phyloP scores from a whole-genome alignment of 768 basidiomycete species.

The Trametopsis cervina region DNA sequence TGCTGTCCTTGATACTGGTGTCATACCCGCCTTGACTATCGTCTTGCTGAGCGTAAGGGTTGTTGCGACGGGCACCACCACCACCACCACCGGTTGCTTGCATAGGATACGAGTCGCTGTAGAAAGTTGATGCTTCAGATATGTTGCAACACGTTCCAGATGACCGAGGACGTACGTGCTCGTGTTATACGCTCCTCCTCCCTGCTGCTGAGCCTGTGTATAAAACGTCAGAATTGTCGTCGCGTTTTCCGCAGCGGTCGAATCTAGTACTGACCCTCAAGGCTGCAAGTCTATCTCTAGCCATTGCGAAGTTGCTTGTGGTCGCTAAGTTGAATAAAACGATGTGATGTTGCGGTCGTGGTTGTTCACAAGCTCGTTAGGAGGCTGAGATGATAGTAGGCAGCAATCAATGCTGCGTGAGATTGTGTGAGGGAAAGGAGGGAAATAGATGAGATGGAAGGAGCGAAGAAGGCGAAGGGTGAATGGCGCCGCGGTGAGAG shows the following conservation, averaged over 20 bases:
- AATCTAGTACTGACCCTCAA: conserved; percentile 57
- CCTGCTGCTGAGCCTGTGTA: conserved; percentile 63
- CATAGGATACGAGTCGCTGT: conserved; percentile 60
- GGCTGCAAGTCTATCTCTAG: conserved; percentile 87
- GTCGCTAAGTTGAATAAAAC: conserved; percentile 17
- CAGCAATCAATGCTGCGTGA: conserved; percentile 16
- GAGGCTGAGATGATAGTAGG: conserved; percentile 4
- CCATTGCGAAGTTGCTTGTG: conserved; percentile 40
- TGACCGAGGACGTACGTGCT: conserved; percentile 35
- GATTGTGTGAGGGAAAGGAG: conserved; percentile 2
- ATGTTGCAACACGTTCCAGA: too few relatives aligned
- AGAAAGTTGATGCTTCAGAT: neutral
- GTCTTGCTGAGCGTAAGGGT: conserved; percentile 66
- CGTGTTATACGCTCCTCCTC: conserved; percentile 37
- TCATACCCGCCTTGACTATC: conserved; percentile 57
- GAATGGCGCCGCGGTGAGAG: neutral
- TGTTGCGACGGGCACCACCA: conserved; percentile 26
- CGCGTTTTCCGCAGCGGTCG: too few relatives aligned
- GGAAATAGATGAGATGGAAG: conserved; percentile 1
- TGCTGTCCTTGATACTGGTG: conserved; percentile 58
- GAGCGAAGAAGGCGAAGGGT: neutral
- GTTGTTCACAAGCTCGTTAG: conserved; percentile 5
- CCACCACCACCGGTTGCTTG: conserved; percentile 44
- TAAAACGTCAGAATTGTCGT: neutral
- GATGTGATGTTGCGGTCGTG: conserved; percentile 10